Percentiles rank a stretch among this genome's conserved stretches.
phyloP scores from a whole-genome alignment of 108 stramenopile genomes.

The Chaetoceros muelleri region DNA sequence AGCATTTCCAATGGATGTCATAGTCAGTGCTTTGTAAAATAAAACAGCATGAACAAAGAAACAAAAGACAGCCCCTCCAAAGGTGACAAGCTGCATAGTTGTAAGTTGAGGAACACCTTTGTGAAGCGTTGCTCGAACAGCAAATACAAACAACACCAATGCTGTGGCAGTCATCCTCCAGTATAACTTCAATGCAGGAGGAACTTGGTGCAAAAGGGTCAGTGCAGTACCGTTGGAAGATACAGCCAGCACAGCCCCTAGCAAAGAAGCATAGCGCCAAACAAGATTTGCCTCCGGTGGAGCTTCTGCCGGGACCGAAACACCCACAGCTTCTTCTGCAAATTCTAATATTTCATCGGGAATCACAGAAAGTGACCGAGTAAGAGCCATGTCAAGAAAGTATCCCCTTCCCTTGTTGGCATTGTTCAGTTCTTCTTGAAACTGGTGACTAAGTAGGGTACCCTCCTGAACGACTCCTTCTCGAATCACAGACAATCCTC shows the following conservation, averaged over 20 bases:
- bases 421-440: constrained; percentile 8
- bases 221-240: constrained; percentile 43
- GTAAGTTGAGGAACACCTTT: constrained; percentile 32
- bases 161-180: constrained; percentile 41
- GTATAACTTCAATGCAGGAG: constrained; percentile 34
- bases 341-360: constrained; percentile 15
- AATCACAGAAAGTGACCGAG: constrained; percentile 15
- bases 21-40: constrained; percentile 35
- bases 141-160: constrained; percentile 14
- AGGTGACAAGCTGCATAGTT: constrained; percentile 20
- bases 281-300: constrained; percentile 18
- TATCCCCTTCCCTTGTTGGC: constrained; percentile 1
- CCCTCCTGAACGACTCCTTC: too few species aligned
- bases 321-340: neutral
- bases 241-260: constrained; percentile 31
- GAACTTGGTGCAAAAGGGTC: constrained; percentile 32
- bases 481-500: too few species aligned
- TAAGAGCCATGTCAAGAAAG: constrained; percentile 22
- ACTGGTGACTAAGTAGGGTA: too few species aligned
- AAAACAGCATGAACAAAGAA: constrained; percentile 23
- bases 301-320: neutral
- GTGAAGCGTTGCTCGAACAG: constrained; percentile 10
- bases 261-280: constrained; percentile 27
- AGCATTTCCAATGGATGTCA: constrained; percentile 52
- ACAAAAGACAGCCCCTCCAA: constrained; percentile 22